Evolutionary conservation across 2,329 filamentous ascomycete species (phyloP), one percentile per base, ranked within the genome.

Genomic region (Dothiorella sarmentorum): DNA sequence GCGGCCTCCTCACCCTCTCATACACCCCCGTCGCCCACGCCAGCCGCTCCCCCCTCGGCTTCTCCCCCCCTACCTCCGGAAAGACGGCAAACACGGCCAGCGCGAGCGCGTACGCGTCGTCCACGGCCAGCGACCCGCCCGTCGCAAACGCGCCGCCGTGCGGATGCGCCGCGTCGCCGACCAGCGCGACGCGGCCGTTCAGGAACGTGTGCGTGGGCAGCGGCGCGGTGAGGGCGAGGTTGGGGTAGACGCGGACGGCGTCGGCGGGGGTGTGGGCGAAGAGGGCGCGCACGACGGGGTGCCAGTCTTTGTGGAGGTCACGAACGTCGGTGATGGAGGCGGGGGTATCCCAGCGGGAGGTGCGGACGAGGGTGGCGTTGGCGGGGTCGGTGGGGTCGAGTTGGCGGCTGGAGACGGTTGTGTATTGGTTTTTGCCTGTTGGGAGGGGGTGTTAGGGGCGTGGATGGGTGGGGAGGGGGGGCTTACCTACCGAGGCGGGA

Each of bases 111-210:
- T 71, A 75, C 6, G 73, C 72, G 62, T 76, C 73, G 44, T 76
- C 72, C 26, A 76, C 69, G 1, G 73, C 72, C 4, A 75, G 65
- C 35, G 70, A 73, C 7, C 72, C 72, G 15, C 73, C 73, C 3
- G 73, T 72, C 7, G 72, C 73, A 58, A 71, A 68, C 13, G 71
- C 73, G 22, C 72, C 73, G 15, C 72, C 72, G 59, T 75, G 71
- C 3, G 72, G 68, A 61, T 75, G 72, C 9, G 72, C 73, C 27
- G 73, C 72, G 60, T 76, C 73, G 3, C 73, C 73, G 6, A 71
- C 67, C 2, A 73, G 65, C 0, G 68, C 71, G 4, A 69, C 67
- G 9, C 68, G 67, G 20, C 63, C 63, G 10, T 64, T 3, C 15
- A 40, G 63, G 55, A 71, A 69, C 3, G 69, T 59, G 68, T 69